phyloP scores from a whole-genome alignment of 371 early-diverging fungal genomes.

The Actinomucor elegans region DNA sequence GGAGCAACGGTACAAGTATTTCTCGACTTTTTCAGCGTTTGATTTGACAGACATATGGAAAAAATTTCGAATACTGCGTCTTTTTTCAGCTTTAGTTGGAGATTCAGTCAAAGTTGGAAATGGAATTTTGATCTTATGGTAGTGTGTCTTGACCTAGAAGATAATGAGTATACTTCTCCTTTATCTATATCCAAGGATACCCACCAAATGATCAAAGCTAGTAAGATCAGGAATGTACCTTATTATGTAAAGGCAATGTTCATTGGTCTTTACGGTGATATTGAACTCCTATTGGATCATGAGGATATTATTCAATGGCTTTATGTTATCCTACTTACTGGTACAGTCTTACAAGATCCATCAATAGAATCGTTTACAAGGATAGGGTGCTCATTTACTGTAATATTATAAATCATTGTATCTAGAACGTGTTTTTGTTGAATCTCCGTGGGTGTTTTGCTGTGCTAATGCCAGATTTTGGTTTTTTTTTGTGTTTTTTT shows the following conservation, averaged over 20 bases:
- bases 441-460: slow-evolving; percentile 13
- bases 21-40: slow-evolving; percentile 47
- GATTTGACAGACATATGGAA: slow-evolving; percentile 26
- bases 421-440: slow-evolving; percentile 17
- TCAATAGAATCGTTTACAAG: slow-evolving; percentile 22
- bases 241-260: slow-evolving; percentile 45
- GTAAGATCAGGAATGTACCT: slow-evolving; percentile 62
- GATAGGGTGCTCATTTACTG: slow-evolving; percentile 21
- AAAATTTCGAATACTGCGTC: slow-evolving; percentile 34
- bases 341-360: slow-evolving; percentile 22
- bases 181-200: neutral
- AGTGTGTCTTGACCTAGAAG: slow-evolving; percentile 40
- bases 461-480: neutral
- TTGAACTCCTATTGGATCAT: slow-evolving; percentile 32
- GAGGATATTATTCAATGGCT: neutral
- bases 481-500: neutral
- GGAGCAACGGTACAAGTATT: slow-evolving; percentile 40
- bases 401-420: slow-evolving; percentile 18
- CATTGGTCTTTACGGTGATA: slow-evolving; percentile 52
- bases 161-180: neutral
- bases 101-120: slow-evolving; percentile 39
- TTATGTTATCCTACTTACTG: slow-evolving; percentile 9
- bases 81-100: slow-evolving; percentile 27
- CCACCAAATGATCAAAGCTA: slow-evolving; percentile 60
- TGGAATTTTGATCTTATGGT: slow-evolving; percentile 44